Percentiles rank a stretch among this genome's conserved stretches.
Evolutionary conservation across 768 basidiomycete species (phyloP).

Genomic region (Termitomyces sp.): DNA sequence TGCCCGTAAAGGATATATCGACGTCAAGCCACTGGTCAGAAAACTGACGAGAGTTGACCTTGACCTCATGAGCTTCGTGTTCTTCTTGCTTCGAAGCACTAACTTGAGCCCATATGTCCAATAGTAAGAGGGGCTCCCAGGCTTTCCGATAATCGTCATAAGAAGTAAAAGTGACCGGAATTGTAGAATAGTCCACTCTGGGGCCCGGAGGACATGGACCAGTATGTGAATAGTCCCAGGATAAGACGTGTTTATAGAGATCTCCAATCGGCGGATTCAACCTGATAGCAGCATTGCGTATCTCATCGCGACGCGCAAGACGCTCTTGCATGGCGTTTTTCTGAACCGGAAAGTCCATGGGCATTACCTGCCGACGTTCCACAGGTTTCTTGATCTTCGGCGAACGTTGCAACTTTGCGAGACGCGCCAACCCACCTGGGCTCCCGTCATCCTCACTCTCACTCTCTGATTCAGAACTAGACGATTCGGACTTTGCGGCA

Average conservation of each 20-base stretch:
- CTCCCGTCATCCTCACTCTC: constrained; percentile 47
- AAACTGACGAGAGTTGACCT: constrained; percentile 63
- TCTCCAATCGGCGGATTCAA: constrained; percentile 78
- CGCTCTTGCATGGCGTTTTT: constrained; percentile 45
- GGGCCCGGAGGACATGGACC: constrained; percentile 60
- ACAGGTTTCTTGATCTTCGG: constrained; percentile 52
- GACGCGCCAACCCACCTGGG: constrained; percentile 42
- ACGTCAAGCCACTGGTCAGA: constrained; percentile 82
- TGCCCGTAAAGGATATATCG: constrained; percentile 56
- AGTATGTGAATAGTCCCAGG: constrained; percentile 79
- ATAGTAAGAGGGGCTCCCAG: constrained; percentile 80
- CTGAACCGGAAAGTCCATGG: constrained; percentile 47
- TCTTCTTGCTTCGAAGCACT: constrained; percentile 68
- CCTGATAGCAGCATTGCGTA: constrained; percentile 57
- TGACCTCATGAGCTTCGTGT: constrained; percentile 51
- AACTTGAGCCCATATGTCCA: constrained; percentile 92
- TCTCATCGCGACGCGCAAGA: constrained; percentile 52
- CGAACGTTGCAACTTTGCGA: constrained; percentile 57
- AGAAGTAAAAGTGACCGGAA: constrained; percentile 65
- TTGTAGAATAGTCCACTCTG: constrained; percentile 28
- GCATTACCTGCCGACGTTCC: constrained; percentile 60
- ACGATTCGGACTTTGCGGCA: constrained; percentile 21
- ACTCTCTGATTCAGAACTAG: constrained; percentile 39
- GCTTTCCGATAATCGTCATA: constrained; percentile 64
- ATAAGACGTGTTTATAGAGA: constrained; percentile 72